Evolutionary conservation across 140 eudicot genomes (phyloP).

Genomic region (Artemisia princeps): DNA sequence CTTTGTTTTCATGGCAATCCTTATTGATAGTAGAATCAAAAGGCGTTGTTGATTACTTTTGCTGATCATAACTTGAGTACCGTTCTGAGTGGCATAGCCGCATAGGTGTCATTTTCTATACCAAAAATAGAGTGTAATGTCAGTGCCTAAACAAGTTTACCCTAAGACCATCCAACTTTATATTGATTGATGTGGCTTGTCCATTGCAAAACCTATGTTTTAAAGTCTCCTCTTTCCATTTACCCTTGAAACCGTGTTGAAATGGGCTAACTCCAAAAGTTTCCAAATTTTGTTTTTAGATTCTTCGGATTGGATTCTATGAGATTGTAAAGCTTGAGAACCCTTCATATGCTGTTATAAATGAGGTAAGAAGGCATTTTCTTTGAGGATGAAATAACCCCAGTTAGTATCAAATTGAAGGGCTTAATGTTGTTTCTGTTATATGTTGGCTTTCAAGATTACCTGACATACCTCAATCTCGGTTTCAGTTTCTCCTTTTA

Average conservation of each 20-base stretch:
- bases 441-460: constrained; percentile 4
- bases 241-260: no score
- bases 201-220: neutral
- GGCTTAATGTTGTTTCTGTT: neutral
- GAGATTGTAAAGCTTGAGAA: constrained; percentile 76
- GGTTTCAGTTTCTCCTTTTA: neutral
- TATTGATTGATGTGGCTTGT: neutral
- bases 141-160: neutral
- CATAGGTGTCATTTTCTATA: neutral
- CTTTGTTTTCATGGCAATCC: neutral
- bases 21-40: neutral
- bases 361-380: constrained; percentile 52
- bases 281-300: constrained; percentile 35
- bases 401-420: constrained; percentile 4
- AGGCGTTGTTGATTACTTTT: neutral
- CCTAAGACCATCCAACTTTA: neutral
- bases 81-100: constrained; percentile 4
- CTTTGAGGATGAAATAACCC: neutral
- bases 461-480: neutral
- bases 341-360: constrained; percentile 87
- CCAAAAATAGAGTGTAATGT: neutral
- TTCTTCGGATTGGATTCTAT: constrained; percentile 82
- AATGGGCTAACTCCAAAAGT: constrained; percentile 16
- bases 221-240: neutral
- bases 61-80: constrained; percentile 1